Evolutionary conservation across 495 filamentous ascomycete genomes (phyloP), one percentile per base, ranked within the genome.

Genomic region (Neurospora pannonica): DNA sequence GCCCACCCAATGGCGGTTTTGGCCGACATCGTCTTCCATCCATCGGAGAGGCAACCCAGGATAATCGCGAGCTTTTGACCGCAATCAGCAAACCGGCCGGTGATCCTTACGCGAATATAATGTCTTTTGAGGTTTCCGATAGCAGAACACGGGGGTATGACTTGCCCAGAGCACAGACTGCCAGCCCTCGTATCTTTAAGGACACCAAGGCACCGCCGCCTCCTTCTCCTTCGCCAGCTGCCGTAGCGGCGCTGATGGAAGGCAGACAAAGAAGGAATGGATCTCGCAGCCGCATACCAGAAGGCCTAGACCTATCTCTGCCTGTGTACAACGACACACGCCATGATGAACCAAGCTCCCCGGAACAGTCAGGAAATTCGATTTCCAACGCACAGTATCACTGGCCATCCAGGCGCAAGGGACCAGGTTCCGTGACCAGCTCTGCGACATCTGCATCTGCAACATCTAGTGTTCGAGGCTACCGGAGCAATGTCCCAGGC

Each of bases 241-340:
- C 83, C 8, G 77, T 87, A 70, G 78, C 82, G 36, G 78, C 78
- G 4, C 78, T 92, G 38, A 89, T 90, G 79, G 88, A 89, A 46
- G 85, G 81, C 37, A 78, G 86, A 38, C 83, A 85, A 31, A 86
- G 81, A 39, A 87, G 91, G 39, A 93, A 92, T 78, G 91, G 91
- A 17, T 94, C 94, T 37, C 87, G 91, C 38, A 91, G 91, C 75
- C 89, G 94, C 34, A 97, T 95, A 74, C 94, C 94, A 15, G 90
- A 92, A 74, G 92, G 91, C 3, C 85, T 99, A 42, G 90, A 96
- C 71, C 88, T 97, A 71, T 89, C 90, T 21, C 86, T 92, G 75
- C 87, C 90, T 42, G 85, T 89, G 2, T 82, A 89, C 71, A 87
- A 92, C 75, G 82, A 83, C 5, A 81, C 87, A 11, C 79, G 87